Conservation (phyloP, 495 filamentous ascomycete genomes). For the Penicillium alfredii region DNA sequence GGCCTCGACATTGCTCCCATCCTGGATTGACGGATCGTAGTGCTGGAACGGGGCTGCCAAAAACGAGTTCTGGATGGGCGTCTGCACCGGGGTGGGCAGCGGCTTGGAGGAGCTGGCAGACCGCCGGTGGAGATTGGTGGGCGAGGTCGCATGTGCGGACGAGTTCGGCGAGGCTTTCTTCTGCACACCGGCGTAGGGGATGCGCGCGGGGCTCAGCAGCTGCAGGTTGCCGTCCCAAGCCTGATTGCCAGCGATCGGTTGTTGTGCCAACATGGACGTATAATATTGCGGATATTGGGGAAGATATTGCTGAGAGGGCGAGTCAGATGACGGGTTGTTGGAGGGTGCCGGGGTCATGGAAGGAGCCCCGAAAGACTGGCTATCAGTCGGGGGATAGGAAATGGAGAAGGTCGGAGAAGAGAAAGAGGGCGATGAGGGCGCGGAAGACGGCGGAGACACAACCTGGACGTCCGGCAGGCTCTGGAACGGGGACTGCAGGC, state of each 20-base stretch:
- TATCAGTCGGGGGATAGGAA: constrained; percentile 31
- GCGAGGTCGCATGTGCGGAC: constrained; percentile 7
- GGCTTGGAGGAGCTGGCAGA: constrained; percentile 38
- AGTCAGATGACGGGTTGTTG: constrained; percentile 40
- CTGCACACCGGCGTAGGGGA: constrained; percentile 31
- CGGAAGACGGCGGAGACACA: constrained; percentile 39
- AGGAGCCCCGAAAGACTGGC: constrained; percentile 37
- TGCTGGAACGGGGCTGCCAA: constrained; percentile 40
- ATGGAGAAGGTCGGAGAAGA: constrained; percentile 40
- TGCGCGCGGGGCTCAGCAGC: constrained; percentile 34
- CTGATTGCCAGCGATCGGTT: constrained; percentile 33
- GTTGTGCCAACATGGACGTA: constrained; percentile 41
- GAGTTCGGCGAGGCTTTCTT: constrained; percentile 31
- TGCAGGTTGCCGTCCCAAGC: constrained; percentile 40
- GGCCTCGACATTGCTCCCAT: constrained; percentile 38
- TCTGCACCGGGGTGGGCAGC: constrained; percentile 35
- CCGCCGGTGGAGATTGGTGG: constrained; percentile 26
- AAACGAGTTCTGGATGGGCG: constrained; percentile 32
- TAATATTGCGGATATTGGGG: constrained; percentile 32
- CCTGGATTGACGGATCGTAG: constrained; percentile 37
- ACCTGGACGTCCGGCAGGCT: constrained; percentile 31
- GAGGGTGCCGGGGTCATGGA: constrained; percentile 44
- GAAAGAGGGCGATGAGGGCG: constrained; percentile 35
- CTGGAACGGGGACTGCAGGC: constrained; percentile 36
- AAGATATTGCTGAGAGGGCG: constrained; percentile 29